These are phyloP conservation scores for Suaeda aralocaspica DNA, from an alignment of 148 eudicot species.

Conservation along the genomic window DNA sequence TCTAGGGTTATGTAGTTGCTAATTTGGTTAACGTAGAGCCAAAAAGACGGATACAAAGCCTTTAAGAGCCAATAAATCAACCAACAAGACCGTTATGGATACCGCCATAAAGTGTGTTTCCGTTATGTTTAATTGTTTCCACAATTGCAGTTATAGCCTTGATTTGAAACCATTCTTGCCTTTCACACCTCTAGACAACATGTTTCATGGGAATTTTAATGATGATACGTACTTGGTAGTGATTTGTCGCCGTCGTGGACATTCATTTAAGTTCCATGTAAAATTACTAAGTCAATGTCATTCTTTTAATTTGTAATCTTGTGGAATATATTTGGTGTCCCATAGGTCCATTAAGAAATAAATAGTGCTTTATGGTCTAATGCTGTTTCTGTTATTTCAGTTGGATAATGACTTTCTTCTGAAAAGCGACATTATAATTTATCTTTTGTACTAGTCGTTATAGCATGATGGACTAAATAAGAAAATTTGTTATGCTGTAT, in stretches of 20 bases:
- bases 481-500: not conserved
- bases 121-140: not conserved
- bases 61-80: not conserved
- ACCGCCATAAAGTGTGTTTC: not conserved
- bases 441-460: not conserved
- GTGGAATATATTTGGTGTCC: not conserved
- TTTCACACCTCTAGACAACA: not conserved
- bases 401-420: not conserved
- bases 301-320: not conserved
- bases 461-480: not conserved
- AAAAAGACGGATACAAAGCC: not conserved
- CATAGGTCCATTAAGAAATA: not conserved
- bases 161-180: not conserved
- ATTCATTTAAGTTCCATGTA: not conserved
- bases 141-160: not conserved
- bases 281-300: not conserved
- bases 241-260: not conserved
- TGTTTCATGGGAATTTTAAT: not conserved
- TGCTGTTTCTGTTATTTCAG: not conserved
- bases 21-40: not conserved
- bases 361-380: not conserved
- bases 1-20: not conserved
- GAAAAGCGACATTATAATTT: not conserved
- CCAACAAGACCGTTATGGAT: not conserved
- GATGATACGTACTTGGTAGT: not conserved